phyloP scores from a whole-genome alignment of 31 red algal species.

The Odonthalia washingtoniensis region DNA sequence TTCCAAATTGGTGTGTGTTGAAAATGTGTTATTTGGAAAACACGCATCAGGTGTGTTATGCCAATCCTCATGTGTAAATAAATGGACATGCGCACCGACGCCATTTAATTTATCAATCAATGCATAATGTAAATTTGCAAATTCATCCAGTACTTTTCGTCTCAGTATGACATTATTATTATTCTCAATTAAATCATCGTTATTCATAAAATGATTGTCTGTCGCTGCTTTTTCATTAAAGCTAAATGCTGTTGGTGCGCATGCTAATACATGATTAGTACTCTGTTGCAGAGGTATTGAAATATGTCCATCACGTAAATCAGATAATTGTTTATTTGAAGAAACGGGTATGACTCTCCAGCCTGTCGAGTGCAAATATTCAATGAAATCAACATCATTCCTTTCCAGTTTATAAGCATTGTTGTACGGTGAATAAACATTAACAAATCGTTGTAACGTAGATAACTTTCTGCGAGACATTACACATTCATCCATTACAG shows the following conservation, averaged over 20 bases:
- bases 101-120: conserved; percentile 50
- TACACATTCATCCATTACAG: conserved; percentile 36
- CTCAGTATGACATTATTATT: conserved; percentile 42
- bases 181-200: neutral
- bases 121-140: conserved; percentile 61
- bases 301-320: conserved; percentile 27
- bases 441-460: conserved; percentile 56
- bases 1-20: conserved; percentile 89
- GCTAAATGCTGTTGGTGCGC: conserved; percentile 89
- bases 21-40: conserved; percentile 97
- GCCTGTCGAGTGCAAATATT: conserved; percentile 78
- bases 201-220: conserved; percentile 93
- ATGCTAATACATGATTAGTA: conserved; percentile 90
- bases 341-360: conserved; percentile 83
- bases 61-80: conserved; percentile 91
- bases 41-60: conserved; percentile 93
- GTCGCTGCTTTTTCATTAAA: conserved; percentile 73
- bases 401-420: conserved; percentile 22
- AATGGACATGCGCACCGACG: conserved; percentile 85
- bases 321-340: conserved; percentile 12
- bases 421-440: conserved; percentile 56
- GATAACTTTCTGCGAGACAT: conserved; percentile 2
- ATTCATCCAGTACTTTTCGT: conserved; percentile 76
- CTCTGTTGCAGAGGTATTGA: conserved; percentile 87
- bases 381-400: conserved; percentile 81